Percentiles rank a stretch among this genome's conserved stretches.
Conservation (phyloP, 768 basidiomycete genomes). For the Lyophyllum decastes region DNA sequence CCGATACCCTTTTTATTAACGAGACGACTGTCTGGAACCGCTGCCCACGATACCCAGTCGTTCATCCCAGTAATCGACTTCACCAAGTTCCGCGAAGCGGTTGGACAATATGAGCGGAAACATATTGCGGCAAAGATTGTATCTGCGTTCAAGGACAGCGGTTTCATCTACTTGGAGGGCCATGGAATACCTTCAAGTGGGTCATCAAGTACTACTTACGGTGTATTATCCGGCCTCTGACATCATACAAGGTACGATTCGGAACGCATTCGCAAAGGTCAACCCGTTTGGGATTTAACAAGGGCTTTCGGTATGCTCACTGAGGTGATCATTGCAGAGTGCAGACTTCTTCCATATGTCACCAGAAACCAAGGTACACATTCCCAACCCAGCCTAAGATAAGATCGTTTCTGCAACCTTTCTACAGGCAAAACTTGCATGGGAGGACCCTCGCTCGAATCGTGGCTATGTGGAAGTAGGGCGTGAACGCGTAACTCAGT, state of each 20-base stretch:
- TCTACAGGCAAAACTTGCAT: slow-evolving; percentile 60
- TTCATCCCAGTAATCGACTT: slow-evolving; percentile 86
- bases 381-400: neutral
- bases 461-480: slow-evolving; percentile 83
- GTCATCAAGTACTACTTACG: slow-evolving; percentile 4
- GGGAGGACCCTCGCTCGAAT: slow-evolving; percentile 86
- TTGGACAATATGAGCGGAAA: slow-evolving; percentile 56
- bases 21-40: slow-evolving; percentile 29
- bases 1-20: slow-evolving; percentile 9
- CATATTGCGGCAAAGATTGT: slow-evolving; percentile 69
- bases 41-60: slow-evolving; percentile 20
- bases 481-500: slow-evolving; percentile 81
- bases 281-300: neutral
- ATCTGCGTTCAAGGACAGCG: slow-evolving; percentile 75
- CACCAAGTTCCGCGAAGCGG: slow-evolving; percentile 56
- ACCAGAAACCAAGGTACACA: slow-evolving; percentile 54
- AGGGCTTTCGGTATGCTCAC: neutral
- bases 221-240: neutral
- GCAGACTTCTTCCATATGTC: slow-evolving; percentile 75
- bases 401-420: neutral
- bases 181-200: slow-evolving; percentile 65
- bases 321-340: slow-evolving; percentile 48
- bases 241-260: slow-evolving; percentile 41
- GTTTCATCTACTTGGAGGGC: slow-evolving; percentile 76
- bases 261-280: slow-evolving; percentile 69